Evolutionary conservation across 257 asterid species (phyloP).

Genomic region (Voacanga thouarsii): DNA sequence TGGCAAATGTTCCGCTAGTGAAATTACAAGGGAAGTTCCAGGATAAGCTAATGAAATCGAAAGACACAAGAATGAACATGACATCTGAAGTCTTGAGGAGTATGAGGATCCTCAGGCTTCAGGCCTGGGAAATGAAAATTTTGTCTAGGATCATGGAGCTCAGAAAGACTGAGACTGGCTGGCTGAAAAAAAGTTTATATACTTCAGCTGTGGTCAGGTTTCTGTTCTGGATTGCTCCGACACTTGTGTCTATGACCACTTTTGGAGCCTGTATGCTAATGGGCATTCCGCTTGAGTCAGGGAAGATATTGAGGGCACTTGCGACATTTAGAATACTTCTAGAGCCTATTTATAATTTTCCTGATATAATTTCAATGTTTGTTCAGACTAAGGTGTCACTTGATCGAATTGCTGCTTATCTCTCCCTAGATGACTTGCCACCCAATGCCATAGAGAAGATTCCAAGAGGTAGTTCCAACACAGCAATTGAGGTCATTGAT

Average conservation of each 20-base stretch:
- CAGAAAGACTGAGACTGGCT: constrained; percentile 56
- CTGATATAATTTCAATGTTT: constrained; percentile 76
- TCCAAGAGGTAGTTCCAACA: too few relatives aligned
- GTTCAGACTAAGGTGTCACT: constrained; percentile 93
- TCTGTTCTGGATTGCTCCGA: constrained; percentile 78
- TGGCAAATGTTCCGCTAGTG: constrained; percentile 68
- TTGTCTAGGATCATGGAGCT: constrained; percentile 55
- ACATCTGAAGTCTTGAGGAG: constrained; percentile 87
- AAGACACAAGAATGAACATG: constrained; percentile 83
- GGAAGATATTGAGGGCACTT: constrained; percentile 80
- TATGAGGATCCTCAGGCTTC: constrained; percentile 92
- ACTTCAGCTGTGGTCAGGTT: constrained; percentile 48
- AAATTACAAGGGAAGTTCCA: constrained; percentile 62
- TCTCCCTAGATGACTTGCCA: constrained; percentile 69
- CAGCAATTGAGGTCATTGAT: too few relatives aligned
- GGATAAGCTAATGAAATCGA: constrained; percentile 66
- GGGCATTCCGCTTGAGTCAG: constrained; percentile 83
- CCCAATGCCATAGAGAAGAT: constrained; percentile 30
- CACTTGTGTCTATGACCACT: constrained; percentile 64
- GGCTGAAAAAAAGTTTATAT: constrained; percentile 65
- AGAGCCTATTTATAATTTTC: constrained; percentile 72
- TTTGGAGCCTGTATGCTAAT: constrained; percentile 73
- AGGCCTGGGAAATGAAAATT: constrained; percentile 90
- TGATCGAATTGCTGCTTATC: constrained; percentile 76
- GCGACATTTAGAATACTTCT: constrained; percentile 92